phyloP scores from a whole-genome alignment of 352 stramenopile genomes.

The Vaucheria bursata region DNA sequence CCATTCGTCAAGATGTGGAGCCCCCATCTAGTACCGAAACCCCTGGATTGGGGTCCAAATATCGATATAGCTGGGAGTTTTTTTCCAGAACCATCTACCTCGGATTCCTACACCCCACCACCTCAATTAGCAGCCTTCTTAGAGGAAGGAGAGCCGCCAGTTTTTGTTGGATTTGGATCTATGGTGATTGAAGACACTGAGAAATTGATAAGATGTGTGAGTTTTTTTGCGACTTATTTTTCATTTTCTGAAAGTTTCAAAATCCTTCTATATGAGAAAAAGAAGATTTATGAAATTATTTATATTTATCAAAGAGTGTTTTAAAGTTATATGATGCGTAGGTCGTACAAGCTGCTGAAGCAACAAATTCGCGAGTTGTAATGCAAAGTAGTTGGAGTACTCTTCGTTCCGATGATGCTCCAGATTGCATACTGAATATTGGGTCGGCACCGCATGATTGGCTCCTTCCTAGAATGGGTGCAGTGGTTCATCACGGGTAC shows the following conservation, averaged over 20 bases:
- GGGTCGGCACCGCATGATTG: conserved; percentile 64
- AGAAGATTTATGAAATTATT: no score
- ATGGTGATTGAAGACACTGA: conserved; percentile 75
- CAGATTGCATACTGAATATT: neutral
- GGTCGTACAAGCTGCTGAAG: conserved; percentile 70
- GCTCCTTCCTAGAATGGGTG: conserved; percentile 72
- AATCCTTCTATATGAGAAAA: no score
- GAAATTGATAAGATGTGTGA: conserved; percentile 37
- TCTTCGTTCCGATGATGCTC: neutral
- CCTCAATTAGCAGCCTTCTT: conserved; percentile 61
- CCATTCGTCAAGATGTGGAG: conserved; percentile 79
- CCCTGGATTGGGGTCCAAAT: conserved; percentile 66
- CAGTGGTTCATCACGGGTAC: conserved; percentile 68
- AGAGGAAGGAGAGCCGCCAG: conserved; percentile 53
- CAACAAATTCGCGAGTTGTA: conserved; percentile 63
- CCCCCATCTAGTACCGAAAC: conserved; percentile 68
- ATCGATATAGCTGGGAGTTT: conserved; percentile 78
- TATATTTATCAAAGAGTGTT: no score
- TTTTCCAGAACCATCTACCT: conserved; percentile 38
- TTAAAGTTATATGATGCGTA: no score
- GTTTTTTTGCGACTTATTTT: neutral
- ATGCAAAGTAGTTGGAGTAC: conserved; percentile 76
- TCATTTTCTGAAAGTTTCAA: neutral
- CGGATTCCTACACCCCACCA: conserved; percentile 46
- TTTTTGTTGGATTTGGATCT: conserved; percentile 85